Base-by-base conservation (phyloP, 1,284 basidiomycete genomes). In the Ganoderma lucidum region DNA sequence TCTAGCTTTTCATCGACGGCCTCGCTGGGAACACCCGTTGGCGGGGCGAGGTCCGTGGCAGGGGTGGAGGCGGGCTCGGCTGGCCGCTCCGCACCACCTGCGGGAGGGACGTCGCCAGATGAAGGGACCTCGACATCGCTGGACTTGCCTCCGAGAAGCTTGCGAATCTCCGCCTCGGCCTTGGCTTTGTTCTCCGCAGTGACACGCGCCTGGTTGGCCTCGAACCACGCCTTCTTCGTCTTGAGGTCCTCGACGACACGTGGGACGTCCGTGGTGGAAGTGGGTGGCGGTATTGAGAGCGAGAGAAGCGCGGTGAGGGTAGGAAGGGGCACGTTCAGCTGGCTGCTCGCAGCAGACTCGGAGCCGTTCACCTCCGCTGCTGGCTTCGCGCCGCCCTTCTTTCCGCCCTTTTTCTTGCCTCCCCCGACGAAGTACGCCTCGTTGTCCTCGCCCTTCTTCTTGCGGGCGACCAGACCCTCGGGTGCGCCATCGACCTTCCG, bases 221-320 rank as follows among this genome's bases (percentile, higher is more conserved):
- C 90, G 80, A 92, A 99, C 96, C 97, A 99, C 56, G 93, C 88
- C 83, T 96, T 96, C 88, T 99, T 99, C 67, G 90, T 95, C 82
- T 94, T 93, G 68, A 99, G 86, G 79, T 98, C 95, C 77, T 95
- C 93, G 70, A 99, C 86, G 45, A 96, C 90, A 65, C 95, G 93
- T 63, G 90, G 87, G 42, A 97, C 87, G 78, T 99, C 97, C 15
- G 87, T 85, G 61, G 88, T 82, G 55, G 91, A 92, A 10, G 90
- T 85, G 0, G 98, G 98, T 30, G 96, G 94, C 37, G 96, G 91
- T 78, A 99, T 99, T 64, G 95, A 96, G 42, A 99, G 87, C 17
- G 90, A 85, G 68, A 98, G 87, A 61, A 99, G 89, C 1, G 97
- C 97, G 55, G 93, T 88, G 61, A 99, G 90, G 12, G 94, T 97